A percentile compares a stretch with the other conserved stretches of the same genome.
Evolutionary conservation across 768 basidiomycete genomes (phyloP).

Genomic region (Mycena kentingensis): DNA sequence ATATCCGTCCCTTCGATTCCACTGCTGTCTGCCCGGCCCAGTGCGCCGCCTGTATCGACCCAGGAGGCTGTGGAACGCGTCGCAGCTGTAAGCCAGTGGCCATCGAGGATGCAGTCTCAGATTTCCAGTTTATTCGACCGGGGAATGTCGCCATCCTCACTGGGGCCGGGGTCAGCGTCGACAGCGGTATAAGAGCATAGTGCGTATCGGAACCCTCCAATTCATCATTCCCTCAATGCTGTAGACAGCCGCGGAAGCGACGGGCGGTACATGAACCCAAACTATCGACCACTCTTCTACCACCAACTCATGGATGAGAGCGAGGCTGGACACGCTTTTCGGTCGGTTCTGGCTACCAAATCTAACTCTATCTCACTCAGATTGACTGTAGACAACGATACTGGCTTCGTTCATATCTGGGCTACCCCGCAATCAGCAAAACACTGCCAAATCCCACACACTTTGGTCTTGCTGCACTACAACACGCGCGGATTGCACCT

Average conservation of each 20-base stretch:
- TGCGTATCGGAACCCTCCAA: conserved; percentile 1
- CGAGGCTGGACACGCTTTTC: conserved; percentile 67
- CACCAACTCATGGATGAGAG: conserved; percentile 79
- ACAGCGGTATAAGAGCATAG: conserved; percentile 95
- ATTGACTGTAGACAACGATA: conserved; percentile 70
- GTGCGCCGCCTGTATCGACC: conserved; percentile 41
- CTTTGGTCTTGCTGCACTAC: conserved; percentile 81
- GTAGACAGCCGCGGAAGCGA: conserved; percentile 63
- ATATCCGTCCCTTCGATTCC: conserved; percentile 78
- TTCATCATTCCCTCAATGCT: not conserved
- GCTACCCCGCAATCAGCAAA: conserved; percentile 86
- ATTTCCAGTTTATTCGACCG: conserved; percentile 54
- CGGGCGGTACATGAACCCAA: conserved; percentile 88
- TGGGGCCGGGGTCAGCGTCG: conserved; percentile 93
- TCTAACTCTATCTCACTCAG: not conserved
- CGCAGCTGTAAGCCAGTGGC: conserved; percentile 25
- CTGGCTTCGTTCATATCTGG: conserved; percentile 82
- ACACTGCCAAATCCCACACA: conserved; percentile 88
- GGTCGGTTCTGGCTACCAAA: conserved; percentile 44
- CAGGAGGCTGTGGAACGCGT: conserved; percentile 62
- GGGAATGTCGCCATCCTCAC: conserved; percentile 80
- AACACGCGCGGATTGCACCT: conserved; percentile 61
- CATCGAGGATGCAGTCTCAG: too few species aligned
- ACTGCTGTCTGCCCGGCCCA: conserved; percentile 47
- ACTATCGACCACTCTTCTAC: conserved; percentile 82